Evolutionary conservation across 2,329 filamentous ascomycete species (phyloP), one percentile per base, ranked within the genome.

Genomic region (Orbilia javanica): DNA sequence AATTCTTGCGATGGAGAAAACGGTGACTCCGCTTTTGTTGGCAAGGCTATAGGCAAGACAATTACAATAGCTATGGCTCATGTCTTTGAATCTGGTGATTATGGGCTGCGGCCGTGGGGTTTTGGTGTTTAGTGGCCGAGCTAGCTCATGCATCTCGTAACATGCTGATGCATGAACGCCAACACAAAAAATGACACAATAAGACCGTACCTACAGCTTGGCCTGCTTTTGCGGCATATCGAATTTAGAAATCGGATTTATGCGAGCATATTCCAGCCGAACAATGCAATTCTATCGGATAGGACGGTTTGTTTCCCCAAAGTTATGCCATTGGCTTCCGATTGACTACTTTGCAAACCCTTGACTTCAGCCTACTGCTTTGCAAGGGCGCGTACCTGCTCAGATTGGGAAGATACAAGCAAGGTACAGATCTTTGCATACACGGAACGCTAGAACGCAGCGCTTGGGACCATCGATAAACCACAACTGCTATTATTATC

Each of bases 111-210:
- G 10, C n/a, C 10, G 39, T 29, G 22, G 4, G 22, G 25, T 22
- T 36, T 36, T 29, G 15, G 27, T 8, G 31, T 53, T 39, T 39
- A 13, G 36, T 36, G 34, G 34, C 10, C 48, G 25, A 4, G 52
- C 27, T 46, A 7, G 13, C 57, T 52, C 44, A 10, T 42, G 42
- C 25, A 44, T 71, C 22, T 66, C 46, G 11, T 44, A 57, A 4
- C 25, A 15, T 34, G 52, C 18, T 60, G 44, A 55, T 5, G 29
- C 11, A 31, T 36, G 25, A 50, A 52, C n/a, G 15, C 55, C 71
- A 75, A 75, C 71, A 34, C 71, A 57, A 15, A 69, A 69, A 68
- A 69, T 75, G 53, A 60, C 71, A 75, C 67, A 63, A 53, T 62
- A 39, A 66, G 27, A 29, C 29, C 8, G 29, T 39, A 15, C 10